phyloP scores from a whole-genome alignment of 108 stramenopile species.

The Asterionellopsis glacialis region DNA sequence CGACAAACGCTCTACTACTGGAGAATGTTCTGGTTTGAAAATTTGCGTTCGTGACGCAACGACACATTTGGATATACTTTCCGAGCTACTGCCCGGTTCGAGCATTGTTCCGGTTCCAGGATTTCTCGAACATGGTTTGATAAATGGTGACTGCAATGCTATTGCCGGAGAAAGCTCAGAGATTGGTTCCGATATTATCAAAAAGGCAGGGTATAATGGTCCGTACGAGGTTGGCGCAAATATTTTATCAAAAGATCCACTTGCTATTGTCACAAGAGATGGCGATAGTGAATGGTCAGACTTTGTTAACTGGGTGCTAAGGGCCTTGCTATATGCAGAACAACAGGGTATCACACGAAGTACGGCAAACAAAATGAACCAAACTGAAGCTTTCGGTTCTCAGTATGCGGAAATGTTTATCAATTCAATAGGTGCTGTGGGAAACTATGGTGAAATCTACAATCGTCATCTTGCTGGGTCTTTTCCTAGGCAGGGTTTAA shows the following conservation, averaged over 20 bases:
- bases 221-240: constrained; percentile 18
- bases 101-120: constrained; percentile 12
- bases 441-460: constrained; percentile 47
- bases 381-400: constrained; percentile 13
- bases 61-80: constrained; percentile 4
- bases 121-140: background rate
- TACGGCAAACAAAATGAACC: constrained; percentile 6
- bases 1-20: constrained; percentile 8
- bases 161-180: constrained; percentile 17
- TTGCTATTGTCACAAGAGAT: constrained; percentile 36
- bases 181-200: constrained; percentile 6
- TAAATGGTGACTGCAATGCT: constrained; percentile 13
- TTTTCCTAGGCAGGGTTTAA: constrained; percentile 15
- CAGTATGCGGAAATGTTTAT: constrained; percentile 14
- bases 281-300: constrained; percentile 22
- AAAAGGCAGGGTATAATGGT: constrained; percentile 11
- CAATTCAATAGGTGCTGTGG: constrained; percentile 38
- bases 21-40: constrained; percentile 16
- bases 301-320: constrained; percentile 44
- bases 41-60: constrained; percentile 33
- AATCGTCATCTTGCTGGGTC: constrained; percentile 9
- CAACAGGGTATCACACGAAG: constrained; percentile 18
- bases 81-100: constrained; percentile 20
- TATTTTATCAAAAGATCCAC: constrained; percentile 22
- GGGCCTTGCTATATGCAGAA: constrained; percentile 41